Percentiles rank a stretch among this genome's conserved stretches.
Conservation (phyloP, 108 stramenopile genomes). For the Cyclotella cryptica region DNA sequence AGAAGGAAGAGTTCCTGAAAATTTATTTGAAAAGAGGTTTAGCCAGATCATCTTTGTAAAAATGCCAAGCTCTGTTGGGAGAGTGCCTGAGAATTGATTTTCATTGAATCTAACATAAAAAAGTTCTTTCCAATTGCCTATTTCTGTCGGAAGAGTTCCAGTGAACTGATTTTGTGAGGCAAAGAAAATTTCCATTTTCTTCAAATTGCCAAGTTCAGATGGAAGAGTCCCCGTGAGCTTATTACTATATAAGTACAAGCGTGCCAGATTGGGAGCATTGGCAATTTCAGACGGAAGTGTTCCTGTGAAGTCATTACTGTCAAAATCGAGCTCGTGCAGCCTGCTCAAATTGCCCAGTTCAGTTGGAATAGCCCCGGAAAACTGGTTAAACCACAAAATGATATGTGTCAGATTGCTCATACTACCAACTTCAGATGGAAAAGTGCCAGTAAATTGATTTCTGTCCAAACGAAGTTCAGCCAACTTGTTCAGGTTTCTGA, state of each 20-base stretch:
- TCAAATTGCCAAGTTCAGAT: background rate
- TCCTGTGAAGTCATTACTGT: background rate
- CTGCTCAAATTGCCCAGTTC: background rate
- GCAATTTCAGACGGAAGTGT: background rate
- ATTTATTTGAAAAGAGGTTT: background rate
- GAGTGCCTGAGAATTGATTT: background rate
- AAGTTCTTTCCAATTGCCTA: background rate
- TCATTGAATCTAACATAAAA: background rate
- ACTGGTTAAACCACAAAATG: background rate
- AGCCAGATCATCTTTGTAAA: background rate
- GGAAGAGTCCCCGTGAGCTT: background rate
- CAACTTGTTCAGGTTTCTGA: background rate
- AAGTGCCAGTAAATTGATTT: too few species aligned
- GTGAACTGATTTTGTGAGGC: background rate
- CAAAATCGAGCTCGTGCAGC: background rate
- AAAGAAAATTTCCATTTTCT: background rate
- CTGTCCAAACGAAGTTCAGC: background rate
- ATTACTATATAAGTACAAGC: background rate
- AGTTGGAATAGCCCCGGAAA: background rate
- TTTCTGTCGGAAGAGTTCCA: slow-evolving; percentile 5
- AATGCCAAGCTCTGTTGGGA: background rate
- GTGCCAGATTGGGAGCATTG: background rate
- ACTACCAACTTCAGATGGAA: too few species aligned
- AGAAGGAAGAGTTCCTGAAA: background rate
- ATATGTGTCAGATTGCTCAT: too few species aligned